These are phyloP conservation scores for Macadamia tetraphylla DNA, from an alignment of 164 flowering plant species.

Conservation along the genomic window DNA sequence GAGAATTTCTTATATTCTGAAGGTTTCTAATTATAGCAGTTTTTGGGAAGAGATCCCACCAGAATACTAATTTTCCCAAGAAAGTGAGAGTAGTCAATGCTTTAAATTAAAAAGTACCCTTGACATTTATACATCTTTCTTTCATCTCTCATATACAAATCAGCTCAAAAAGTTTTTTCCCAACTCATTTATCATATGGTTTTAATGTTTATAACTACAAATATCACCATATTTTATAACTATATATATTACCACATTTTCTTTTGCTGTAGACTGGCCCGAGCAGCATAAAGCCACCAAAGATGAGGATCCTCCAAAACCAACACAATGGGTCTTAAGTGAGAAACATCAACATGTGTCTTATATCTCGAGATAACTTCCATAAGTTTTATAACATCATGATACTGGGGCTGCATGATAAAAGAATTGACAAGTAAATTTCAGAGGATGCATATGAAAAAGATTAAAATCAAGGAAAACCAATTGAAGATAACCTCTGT, in stretches of 20 bases:
- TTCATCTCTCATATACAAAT: no score
- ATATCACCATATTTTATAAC: not conserved
- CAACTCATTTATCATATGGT: no score
- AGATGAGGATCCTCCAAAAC: conserved; percentile 40
- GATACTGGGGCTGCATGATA: conserved; percentile 72
- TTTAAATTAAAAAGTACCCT: no score
- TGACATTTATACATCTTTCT: no score
- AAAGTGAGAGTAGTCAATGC: no score
- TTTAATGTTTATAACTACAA: no score
- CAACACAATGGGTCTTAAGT: conserved; percentile 74
- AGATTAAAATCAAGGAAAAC: not conserved
- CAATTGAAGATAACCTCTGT: conserved; percentile 58
- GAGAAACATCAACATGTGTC: conserved; percentile 75
- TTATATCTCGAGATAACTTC: conserved; percentile 82
- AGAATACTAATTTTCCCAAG: no score
- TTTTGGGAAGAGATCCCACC: no score
- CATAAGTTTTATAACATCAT: conserved; percentile 87
- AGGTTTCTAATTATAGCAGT: no score
- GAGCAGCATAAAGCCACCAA: conserved; percentile 97
- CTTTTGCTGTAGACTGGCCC: conserved; percentile 76
- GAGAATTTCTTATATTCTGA: no score
- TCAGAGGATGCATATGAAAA: not conserved
- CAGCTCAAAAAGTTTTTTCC: no score
- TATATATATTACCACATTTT: conserved; percentile 64
- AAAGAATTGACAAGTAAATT: conserved; percentile 2